A percentile compares a stretch with the other conserved stretches of the same genome.
These are phyloP conservation scores for Coniochaeta ligniaria DNA, from an alignment of 2,329 filamentous ascomycete species.

Conservation along the genomic window DNA sequence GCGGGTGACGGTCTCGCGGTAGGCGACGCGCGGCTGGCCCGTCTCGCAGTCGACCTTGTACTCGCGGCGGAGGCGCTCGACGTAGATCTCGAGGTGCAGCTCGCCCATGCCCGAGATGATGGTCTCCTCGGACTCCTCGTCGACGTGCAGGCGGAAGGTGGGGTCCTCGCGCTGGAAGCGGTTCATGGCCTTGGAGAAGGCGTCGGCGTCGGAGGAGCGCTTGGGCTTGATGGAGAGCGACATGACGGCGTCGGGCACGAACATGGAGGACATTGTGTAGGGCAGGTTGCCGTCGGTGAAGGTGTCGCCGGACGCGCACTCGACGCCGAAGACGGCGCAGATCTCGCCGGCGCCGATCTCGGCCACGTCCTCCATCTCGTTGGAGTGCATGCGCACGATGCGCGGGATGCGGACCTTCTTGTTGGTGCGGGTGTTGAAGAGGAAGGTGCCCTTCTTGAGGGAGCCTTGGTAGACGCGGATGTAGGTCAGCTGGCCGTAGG, in stretches of 20 bases:
- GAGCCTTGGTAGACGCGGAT: constrained; percentile 96
- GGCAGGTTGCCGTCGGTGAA: constrained; percentile 91
- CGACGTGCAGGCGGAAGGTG: constrained; percentile 91
- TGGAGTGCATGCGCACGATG: constrained; percentile 98
- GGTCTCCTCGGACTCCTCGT: constrained; percentile 87
- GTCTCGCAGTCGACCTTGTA: constrained; percentile 94
- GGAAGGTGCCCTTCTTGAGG: constrained; percentile 77
- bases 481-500: constrained; percentile 96
- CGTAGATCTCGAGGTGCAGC: constrained; percentile 91
- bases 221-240: constrained; percentile 97
- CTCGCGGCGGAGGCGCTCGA: constrained; percentile 93
- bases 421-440: constrained; percentile 89
- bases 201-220: constrained; percentile 80
- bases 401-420: constrained; percentile 96
- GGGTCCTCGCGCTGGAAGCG: constrained; percentile 98
- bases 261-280: constrained; percentile 98
- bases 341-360: constrained; percentile 96
- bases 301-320: constrained; percentile 95
- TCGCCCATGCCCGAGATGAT: constrained; percentile 99
- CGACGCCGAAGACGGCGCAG: constrained; percentile 95
- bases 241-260: constrained; percentile 95
- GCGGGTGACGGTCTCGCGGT: constrained; percentile 84
- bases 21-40: constrained; percentile 94
- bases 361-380: constrained; percentile 95
- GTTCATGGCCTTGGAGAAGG: constrained; percentile 98